These are phyloP conservation scores for Pholiota conissans DNA, from an alignment of 768 basidiomycete genomes.

Conservation along the genomic window DNA sequence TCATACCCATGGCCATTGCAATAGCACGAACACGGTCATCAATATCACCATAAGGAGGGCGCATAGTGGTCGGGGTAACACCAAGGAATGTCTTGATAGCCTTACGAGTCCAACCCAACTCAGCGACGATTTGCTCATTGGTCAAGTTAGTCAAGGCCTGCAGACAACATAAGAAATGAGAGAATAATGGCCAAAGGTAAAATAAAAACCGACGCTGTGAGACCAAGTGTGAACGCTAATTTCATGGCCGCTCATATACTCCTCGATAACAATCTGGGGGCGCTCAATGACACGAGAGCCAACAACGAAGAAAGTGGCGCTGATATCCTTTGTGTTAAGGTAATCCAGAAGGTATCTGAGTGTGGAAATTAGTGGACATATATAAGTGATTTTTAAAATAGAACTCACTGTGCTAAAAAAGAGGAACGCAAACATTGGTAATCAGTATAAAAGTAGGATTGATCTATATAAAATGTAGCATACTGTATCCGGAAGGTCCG, in stretches of 20 bases:
- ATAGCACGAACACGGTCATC: conserved; percentile 94
- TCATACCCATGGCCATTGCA: conserved; percentile 85
- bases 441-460: background rate
- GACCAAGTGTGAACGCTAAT: conserved; percentile 92
- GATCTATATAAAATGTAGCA: conserved; percentile 28
- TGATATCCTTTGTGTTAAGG: conserved; percentile 59
- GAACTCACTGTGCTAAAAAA: conserved; percentile 47
- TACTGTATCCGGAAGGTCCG: conserved; percentile 82
- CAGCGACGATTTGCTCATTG: conserved; percentile 86
- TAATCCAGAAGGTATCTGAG: conserved; percentile 69
- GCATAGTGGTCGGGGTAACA: conserved; percentile 77
- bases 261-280: conserved; percentile 72
- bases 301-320: conserved; percentile 90
- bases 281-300: conserved; percentile 83
- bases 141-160: conserved; percentile 70
- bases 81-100: conserved; percentile 77
- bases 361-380: background rate
- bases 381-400: background rate
- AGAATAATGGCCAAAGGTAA: background rate
- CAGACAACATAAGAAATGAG: background rate
- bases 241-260: conserved; percentile 80
- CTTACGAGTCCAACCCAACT: conserved; percentile 90
- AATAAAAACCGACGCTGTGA: conserved; percentile 52
- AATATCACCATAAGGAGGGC: conserved; percentile 83
- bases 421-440: conserved; percentile 10